Base-by-base conservation (phyloP, 116 monocot species). In the Thalassia testudinum region DNA sequence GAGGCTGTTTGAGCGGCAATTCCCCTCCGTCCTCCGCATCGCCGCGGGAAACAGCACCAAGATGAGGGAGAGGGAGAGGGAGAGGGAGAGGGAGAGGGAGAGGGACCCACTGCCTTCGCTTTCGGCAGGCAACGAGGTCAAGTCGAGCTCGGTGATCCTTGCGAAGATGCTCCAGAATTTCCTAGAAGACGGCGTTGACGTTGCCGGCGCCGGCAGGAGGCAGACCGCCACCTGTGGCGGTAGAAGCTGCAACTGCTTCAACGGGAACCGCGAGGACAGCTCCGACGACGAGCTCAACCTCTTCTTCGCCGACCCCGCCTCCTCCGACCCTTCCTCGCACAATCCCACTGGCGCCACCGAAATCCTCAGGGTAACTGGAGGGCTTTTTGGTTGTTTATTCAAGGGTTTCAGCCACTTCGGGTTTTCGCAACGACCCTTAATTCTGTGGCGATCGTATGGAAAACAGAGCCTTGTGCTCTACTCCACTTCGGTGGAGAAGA, bases 111-210 rank as follows among this genome's bases (percentile, higher is more conserved):
- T 22, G 57, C 60, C 38, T 56, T 22, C 16, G 63, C n/a, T n/a
- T n/a, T n/a, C 15, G 30, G 59, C 14, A 19, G 54, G 21, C 62
- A 1, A 3, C 10, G 71, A 70, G 19, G 29, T 57, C 50, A 85
- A 97, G 22, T 83, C 80, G 28, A 78, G 72, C 61, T 77, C 97
- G 23, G 79, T 78, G 13, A 74, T 74, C 54, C 65, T 97, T 12
- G 92, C 72, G 53, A 66, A 56, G 58, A 86, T 92, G 83, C 77
- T 97, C 5, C 70, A 85, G 54, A 82, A 70, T 68, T 97, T 89
- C 65, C 82, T 89, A 42, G 97, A 97, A 68, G 89, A 82, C 28
- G 60, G 52, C 3, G 10, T 5, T 10, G 10, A 10, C 30, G 10
- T 5, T 10, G 30, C 6, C 7, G 15, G 18, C 19, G 19, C 4